phyloP scores from a whole-genome alignment of 805 yeast genomes.

The Pichia ethanolica region DNA sequence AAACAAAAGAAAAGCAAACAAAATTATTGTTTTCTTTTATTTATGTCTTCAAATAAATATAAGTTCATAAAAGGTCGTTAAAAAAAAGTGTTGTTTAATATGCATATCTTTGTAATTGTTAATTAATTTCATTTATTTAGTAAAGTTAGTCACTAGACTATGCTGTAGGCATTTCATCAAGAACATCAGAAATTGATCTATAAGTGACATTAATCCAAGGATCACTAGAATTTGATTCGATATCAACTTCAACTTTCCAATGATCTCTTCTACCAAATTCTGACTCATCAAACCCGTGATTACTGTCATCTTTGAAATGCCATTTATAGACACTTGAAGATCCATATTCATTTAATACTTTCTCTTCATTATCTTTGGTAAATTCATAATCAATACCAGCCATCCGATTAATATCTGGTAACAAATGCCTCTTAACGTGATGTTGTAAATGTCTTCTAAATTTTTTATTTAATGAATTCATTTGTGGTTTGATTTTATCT shows the following conservation, averaged over 20 bases:
- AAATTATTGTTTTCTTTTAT: too few species aligned
- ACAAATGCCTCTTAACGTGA: conserved; percentile 63
- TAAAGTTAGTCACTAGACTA: not conserved
- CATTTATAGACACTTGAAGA: conserved; percentile 45
- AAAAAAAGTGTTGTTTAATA: too few species aligned
- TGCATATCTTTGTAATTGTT: too few species aligned
- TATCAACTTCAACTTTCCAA: conserved; percentile 58
- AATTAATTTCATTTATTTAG: not conserved
- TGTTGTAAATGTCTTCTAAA: conserved; percentile 69
- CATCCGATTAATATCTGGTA: conserved; percentile 56
- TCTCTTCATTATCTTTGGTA: conserved; percentile 40
- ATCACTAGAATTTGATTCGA: conserved; percentile 57
- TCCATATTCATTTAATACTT: conserved; percentile 36
- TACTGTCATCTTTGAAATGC: conserved; percentile 53
- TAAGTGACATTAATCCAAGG: conserved; percentile 65
- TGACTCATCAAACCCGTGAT: conserved; percentile 45
- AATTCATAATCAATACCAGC: conserved; percentile 43
- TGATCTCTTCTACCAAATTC: conserved; percentile 44
- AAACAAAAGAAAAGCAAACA: too few species aligned
- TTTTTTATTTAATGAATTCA: conserved; percentile 63
- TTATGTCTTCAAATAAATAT: too few species aligned
- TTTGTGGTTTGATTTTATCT: conserved; percentile 64
- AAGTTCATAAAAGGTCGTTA: too few species aligned
- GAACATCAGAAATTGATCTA: conserved; percentile 8
- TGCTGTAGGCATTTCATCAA: too few species aligned